Percentiles rank a stretch among this genome's conserved stretches.
These are phyloP conservation scores for Neonectria ditissima DNA, from an alignment of 2,329 filamentous ascomycete species.

Conservation along the genomic window DNA sequence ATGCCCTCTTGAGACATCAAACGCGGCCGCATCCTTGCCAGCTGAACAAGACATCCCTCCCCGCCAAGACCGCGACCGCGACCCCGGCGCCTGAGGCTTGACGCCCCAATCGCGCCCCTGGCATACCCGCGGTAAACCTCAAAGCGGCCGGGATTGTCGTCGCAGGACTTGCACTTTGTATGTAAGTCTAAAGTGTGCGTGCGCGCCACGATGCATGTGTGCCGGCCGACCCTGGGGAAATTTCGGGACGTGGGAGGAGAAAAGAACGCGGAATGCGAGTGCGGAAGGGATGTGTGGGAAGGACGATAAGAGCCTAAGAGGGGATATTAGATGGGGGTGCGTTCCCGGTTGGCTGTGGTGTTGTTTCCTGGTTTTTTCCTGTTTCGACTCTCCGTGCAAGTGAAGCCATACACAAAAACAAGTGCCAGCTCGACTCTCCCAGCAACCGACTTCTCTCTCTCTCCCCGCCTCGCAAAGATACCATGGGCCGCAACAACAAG, in stretches of 20 bases:
- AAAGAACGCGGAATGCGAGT: not conserved
- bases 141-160: not conserved
- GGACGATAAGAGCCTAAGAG: not conserved
- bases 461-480: not conserved
- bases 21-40: conserved; percentile 11
- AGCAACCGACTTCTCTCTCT: not conserved
- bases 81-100: not conserved
- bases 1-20: not conserved
- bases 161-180: too few species aligned
- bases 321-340: not conserved
- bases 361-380: not conserved
- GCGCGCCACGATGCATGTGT: not conserved
- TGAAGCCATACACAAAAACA: not conserved
- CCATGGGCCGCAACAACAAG: not conserved
- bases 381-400: not conserved
- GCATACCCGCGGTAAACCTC: not conserved
- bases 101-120: conserved; percentile 2
- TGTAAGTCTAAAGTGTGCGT: too few species aligned
- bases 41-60: conserved; percentile 14
- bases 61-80: not conserved
- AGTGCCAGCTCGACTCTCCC: not conserved
- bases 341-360: not conserved
- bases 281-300: not conserved
- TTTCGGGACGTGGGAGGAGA: not conserved
- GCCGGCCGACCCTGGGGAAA: not conserved